Evolutionary conservation across 495 filamentous ascomycete species (phyloP).

Genomic region (Hypoxylon fragiforme): DNA sequence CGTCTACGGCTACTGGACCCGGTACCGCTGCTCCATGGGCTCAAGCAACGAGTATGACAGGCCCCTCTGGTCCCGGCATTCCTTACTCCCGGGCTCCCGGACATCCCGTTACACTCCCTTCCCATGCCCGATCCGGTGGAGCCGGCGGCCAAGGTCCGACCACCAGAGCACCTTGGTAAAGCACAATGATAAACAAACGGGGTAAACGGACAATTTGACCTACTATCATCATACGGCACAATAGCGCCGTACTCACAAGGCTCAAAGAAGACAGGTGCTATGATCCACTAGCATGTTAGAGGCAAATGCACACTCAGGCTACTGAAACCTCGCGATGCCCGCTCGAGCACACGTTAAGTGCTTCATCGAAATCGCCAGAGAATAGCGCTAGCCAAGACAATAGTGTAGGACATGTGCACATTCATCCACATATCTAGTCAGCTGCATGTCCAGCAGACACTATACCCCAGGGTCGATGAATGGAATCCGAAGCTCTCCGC

Average conservation of each 20-base stretch:
- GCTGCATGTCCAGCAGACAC: not conserved
- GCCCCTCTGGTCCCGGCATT: slow-evolving; percentile 33
- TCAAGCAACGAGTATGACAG: slow-evolving; percentile 39
- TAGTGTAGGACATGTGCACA: not conserved
- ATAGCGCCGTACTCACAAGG: too few relatives aligned
- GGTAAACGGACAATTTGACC: slow-evolving; percentile 15
- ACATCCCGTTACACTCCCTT: slow-evolving; percentile 22
- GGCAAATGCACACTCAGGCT: too few relatives aligned
- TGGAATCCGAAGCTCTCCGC: too few relatives aligned
- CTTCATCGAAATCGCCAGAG: too few relatives aligned
- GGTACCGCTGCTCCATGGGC: slow-evolving; percentile 49
- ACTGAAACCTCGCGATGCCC: too few relatives aligned
- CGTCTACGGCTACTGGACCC: slow-evolving; percentile 1
- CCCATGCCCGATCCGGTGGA: slow-evolving; percentile 15
- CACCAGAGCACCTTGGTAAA: slow-evolving; percentile 33
- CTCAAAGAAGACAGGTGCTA: too few relatives aligned
- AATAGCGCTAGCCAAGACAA: too few relatives aligned
- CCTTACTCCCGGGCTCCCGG: slow-evolving; percentile 39
- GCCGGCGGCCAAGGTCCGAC: slow-evolving; percentile 18
- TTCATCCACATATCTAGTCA: not conserved
- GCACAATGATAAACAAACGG: slow-evolving; percentile 35
- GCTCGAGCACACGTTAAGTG: too few relatives aligned
- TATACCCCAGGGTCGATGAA: not conserved
- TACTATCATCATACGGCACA: too few relatives aligned
- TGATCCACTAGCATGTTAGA: too few relatives aligned